These are phyloP conservation scores for Colletotrichum agaves DNA, from an alignment of 2,329 filamentous ascomycete species.

Conservation along the genomic window DNA sequence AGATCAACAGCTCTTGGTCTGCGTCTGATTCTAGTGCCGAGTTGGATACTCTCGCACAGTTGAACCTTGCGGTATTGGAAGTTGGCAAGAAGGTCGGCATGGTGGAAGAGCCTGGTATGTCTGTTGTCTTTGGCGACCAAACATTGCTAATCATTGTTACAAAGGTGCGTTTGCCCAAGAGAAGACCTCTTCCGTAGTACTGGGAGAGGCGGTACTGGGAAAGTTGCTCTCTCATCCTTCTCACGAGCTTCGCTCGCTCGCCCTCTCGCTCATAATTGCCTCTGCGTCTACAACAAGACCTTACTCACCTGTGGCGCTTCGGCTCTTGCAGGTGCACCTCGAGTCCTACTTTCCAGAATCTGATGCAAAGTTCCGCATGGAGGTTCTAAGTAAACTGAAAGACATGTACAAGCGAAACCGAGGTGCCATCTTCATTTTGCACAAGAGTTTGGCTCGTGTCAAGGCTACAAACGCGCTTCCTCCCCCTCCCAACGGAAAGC, in stretches of 20 bases:
- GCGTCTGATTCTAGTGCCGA: slow-evolving; percentile 57
- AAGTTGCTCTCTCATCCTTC: slow-evolving; percentile 65
- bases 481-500: slow-evolving; percentile 20
- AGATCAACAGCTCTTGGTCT: slow-evolving; percentile 63
- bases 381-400: slow-evolving; percentile 79
- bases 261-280: slow-evolving; percentile 81
- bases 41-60: slow-evolving; percentile 63
- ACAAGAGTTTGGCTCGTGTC: slow-evolving; percentile 49
- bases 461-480: slow-evolving; percentile 35
- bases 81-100: slow-evolving; percentile 76
- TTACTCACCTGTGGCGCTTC: slow-evolving; percentile 71
- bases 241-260: slow-evolving; percentile 78
- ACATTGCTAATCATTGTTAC: neutral
- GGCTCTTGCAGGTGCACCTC: slow-evolving; percentile 72
- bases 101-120: slow-evolving; percentile 72
- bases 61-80: slow-evolving; percentile 75
- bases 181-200: slow-evolving; percentile 41
- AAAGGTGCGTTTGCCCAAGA: slow-evolving; percentile 23
- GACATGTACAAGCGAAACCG: slow-evolving; percentile 81
- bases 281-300: slow-evolving; percentile 80
- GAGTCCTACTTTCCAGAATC: slow-evolving; percentile 82
- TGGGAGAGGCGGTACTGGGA: slow-evolving; percentile 59
- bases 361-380: slow-evolving; percentile 86
- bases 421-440: slow-evolving; percentile 69
- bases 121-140: slow-evolving; percentile 21